Evolutionary conservation across 78 protist species (phyloP).

Genomic region (Dictyostelium brefeldianum): DNA sequence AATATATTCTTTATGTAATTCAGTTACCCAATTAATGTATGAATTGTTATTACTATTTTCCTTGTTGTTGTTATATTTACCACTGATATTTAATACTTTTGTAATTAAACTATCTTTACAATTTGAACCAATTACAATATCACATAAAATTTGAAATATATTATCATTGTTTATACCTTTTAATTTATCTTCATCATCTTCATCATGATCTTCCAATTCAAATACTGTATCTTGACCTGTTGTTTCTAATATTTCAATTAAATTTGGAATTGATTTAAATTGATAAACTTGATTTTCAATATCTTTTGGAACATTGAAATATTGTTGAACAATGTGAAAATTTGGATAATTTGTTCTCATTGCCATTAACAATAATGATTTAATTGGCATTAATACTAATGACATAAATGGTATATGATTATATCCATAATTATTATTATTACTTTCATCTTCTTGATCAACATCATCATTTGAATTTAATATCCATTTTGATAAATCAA

Average conservation of each 20-base stretch:
- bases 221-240: not conserved
- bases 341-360: constrained; percentile 70
- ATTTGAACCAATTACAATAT: constrained; percentile 56
- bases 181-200: not conserved
- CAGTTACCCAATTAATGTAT: constrained; percentile 36
- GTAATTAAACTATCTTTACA: constrained; percentile 20
- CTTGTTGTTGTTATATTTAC: not conserved
- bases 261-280: constrained; percentile 41
- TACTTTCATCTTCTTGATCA: too few species aligned
- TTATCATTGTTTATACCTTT: constrained; percentile 18
- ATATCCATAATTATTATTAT: not conserved
- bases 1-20: constrained; percentile 36
- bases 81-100: constrained; percentile 15
- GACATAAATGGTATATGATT: constrained; percentile 56
- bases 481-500: constrained; percentile 57
- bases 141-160: constrained; percentile 41
- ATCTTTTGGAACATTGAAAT: constrained; percentile 30
- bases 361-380: constrained; percentile 45
- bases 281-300: constrained; percentile 27
- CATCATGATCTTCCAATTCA: not conserved
- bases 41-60: not conserved
- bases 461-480: not conserved
- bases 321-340: not conserved
- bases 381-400: constrained; percentile 67
- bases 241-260: not conserved